These are phyloP conservation scores for Mesotaenium endlicherianum DNA, from an alignment of 139 green algal genomes.

Conservation along the genomic window DNA sequence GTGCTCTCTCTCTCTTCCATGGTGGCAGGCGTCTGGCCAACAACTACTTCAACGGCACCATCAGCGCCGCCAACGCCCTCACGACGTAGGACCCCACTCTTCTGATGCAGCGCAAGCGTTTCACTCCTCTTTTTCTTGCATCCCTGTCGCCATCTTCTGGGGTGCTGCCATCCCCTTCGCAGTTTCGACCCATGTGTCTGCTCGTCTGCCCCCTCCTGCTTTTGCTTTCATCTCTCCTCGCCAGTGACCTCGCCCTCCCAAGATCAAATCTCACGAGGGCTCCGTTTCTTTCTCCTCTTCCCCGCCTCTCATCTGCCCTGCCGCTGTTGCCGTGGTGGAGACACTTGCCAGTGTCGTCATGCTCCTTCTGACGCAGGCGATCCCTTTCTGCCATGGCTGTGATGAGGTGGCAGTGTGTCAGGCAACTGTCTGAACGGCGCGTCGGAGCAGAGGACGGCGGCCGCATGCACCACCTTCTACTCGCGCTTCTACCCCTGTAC, in stretches of 20 bases:
- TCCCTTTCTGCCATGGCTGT: no score
- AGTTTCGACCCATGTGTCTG: neutral
- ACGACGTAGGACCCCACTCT: neutral
- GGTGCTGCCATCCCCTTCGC: neutral
- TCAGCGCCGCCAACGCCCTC: neutral
- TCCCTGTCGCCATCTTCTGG: neutral
- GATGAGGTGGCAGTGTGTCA: no score
- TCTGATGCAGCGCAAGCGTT: neutral
- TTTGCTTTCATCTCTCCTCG: neutral
- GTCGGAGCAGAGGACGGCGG: neutral
- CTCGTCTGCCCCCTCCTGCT: neutral
- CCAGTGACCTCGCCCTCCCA: neutral
- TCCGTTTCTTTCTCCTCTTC: neutral
- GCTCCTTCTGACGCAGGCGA: no score
- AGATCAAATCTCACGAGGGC: neutral
- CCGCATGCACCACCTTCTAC: neutral
- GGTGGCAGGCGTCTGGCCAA: neutral
- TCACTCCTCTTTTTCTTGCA: neutral
- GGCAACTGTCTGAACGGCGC: neutral
- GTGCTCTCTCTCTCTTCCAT: neutral
- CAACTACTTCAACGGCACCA: slow-evolving; percentile 10
- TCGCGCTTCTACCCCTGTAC: neutral
- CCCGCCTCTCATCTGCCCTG: neutral
- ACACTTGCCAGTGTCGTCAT: no score
- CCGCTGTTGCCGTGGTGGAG: no score